phyloP scores from a whole-genome alignment of 495 filamentous ascomycete genomes.

The Lophiostoma macrostomum region DNA sequence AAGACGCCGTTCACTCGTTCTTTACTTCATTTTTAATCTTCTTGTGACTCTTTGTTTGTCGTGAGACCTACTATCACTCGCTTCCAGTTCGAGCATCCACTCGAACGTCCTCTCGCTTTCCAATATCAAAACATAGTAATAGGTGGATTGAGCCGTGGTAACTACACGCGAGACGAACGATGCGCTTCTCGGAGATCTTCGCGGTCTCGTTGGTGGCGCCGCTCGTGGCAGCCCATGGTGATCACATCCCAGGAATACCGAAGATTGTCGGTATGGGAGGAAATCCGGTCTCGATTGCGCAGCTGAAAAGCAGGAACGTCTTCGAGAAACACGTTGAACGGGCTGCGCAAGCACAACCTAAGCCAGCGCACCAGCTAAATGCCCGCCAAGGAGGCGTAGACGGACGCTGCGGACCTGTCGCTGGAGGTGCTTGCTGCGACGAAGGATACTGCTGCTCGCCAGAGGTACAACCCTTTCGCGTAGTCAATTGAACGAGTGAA shows the following conservation, averaged over 20 bases:
- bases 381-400: slow-evolving; percentile 19
- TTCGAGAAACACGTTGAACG: neutral
- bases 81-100: no score
- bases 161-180: neutral
- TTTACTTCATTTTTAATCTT: no score
- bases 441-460: slow-evolving; percentile 23
- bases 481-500: neutral
- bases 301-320: slow-evolving; percentile 13
- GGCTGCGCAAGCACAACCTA: neutral
- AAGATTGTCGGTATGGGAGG: slow-evolving; percentile 22
- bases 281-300: neutral
- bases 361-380: neutral
- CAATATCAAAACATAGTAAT: neutral
- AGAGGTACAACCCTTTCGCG: neutral
- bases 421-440: slow-evolving; percentile 14
- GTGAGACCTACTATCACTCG: no score
- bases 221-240: slow-evolving; percentile 25
- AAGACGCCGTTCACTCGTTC: no score
- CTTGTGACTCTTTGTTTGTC: no score
- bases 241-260: slow-evolving; percentile 12
- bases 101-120: neutral
- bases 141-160: neutral
- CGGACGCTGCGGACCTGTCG: slow-evolving; percentile 18
- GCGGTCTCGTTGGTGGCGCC: slow-evolving; percentile 22
- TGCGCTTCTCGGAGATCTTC: slow-evolving; percentile 25